These are phyloP conservation scores for Voacanga thouarsii DNA, from an alignment of 257 asterid species.

Conservation along the genomic window DNA sequence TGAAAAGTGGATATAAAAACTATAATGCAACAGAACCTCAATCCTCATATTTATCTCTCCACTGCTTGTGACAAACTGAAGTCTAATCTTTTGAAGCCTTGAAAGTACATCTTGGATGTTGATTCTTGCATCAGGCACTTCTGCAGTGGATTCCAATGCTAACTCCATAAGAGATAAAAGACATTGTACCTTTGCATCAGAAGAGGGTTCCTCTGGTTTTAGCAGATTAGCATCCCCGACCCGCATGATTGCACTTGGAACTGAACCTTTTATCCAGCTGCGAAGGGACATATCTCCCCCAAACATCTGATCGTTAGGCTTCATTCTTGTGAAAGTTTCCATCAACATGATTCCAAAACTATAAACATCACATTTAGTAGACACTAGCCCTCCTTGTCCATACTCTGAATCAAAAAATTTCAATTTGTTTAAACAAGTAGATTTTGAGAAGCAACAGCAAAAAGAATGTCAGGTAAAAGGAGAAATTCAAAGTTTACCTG, in stretches of 20 bases:
- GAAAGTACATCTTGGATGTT: background rate
- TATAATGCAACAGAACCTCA: too few species aligned
- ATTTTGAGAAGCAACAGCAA: background rate
- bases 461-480: background rate
- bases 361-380: conserved; percentile 6
- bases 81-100: conserved; percentile 1
- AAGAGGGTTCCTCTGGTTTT: background rate
- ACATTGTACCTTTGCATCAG: background rate
- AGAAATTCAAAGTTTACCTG: conserved; percentile 17
- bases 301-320: conserved; percentile 10
- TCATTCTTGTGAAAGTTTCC: background rate
- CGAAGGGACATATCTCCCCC: conserved; percentile 7
- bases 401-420: background rate
- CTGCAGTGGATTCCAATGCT: conserved; percentile 11
- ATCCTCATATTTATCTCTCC: background rate
- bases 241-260: conserved; percentile 3
- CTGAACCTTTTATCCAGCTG: background rate
- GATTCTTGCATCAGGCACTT: conserved; percentile 12
- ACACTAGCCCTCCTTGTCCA: conserved; percentile 6
- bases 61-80: background rate
- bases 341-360: background rate
- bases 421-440: background rate
- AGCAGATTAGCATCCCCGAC: conserved; percentile 2
- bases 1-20: too few species aligned
- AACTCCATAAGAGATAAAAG: background rate